Percentiles rank a stretch among this genome's conserved stretches.
Conservation (phyloP, 1,139 yeast genomes). For the Wickerhamomyces sp. region DNA sequence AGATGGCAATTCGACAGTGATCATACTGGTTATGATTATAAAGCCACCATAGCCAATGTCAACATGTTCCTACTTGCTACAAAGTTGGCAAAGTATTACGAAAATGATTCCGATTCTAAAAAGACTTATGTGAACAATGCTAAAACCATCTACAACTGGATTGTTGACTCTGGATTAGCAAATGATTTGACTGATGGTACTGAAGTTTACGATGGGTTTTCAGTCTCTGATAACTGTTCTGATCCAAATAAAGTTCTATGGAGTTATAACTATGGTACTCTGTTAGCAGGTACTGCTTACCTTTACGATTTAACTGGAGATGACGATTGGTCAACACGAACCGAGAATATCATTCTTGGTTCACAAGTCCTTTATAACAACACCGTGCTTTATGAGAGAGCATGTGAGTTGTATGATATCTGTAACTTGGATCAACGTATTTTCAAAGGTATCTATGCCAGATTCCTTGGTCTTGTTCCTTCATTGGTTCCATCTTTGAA, state of each 20-base stretch:
- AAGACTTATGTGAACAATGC: slow-evolving; percentile 58
- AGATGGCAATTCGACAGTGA: slow-evolving; percentile 83
- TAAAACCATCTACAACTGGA: slow-evolving; percentile 68
- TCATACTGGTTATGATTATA: slow-evolving; percentile 74
- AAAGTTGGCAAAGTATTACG: slow-evolving; percentile 68
- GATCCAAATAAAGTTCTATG: slow-evolving; percentile 51
- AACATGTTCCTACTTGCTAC: slow-evolving; percentile 75
- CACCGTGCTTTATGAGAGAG: slow-evolving; percentile 57
- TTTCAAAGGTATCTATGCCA: slow-evolving; percentile 67
- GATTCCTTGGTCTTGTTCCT: slow-evolving; percentile 59
- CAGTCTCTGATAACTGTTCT: slow-evolving; percentile 50
- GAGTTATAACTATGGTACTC: slow-evolving; percentile 78
- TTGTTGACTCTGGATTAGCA: slow-evolving; percentile 46
- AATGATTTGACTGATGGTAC: slow-evolving; percentile 32
- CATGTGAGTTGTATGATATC: slow-evolving; percentile 52
- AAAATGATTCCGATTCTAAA: slow-evolving; percentile 32
- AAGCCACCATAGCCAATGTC: slow-evolving; percentile 75
- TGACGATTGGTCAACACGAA: slow-evolving; percentile 50
- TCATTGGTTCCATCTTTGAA: slow-evolving; percentile 48
- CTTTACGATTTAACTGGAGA: slow-evolving; percentile 62
- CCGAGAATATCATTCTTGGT: slow-evolving; percentile 42
- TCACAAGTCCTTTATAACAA: slow-evolving; percentile 47
- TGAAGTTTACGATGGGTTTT: slow-evolving; percentile 70
- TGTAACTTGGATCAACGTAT: slow-evolving; percentile 77
- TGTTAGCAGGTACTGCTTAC: slow-evolving; percentile 69